Evolutionary conservation across 139 green algal genomes (phyloP), one percentile per base, ranked within the genome.

Genomic region (Chlamydomonas schloesseri): DNA sequence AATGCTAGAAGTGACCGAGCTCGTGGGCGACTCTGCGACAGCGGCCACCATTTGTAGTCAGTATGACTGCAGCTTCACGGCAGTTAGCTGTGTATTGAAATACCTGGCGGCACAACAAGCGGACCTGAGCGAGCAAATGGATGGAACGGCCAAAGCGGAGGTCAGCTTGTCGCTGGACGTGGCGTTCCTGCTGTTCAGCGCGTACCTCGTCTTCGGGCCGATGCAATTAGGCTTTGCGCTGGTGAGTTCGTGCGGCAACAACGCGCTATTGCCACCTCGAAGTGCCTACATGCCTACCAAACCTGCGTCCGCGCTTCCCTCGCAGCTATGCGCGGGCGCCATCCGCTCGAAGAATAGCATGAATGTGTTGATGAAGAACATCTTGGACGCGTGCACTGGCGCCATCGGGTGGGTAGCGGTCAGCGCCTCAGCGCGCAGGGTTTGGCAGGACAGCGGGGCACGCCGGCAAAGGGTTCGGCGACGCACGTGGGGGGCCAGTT

Each of bases 361-460:
- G 90, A 97, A 97, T 90, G 96, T 97, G 78, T 87, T 97, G 60
- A 88, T 97, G 42, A 94, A 96, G 81, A 97, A 95, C 84, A 89
- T 97, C 0, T 80, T 97, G 46, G 95, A 97, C 86, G 94, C 92
- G 0, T 91, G 87, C 67, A 87, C 91, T 8, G 92, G 90, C 71
- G 89, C 91, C n/a, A 67, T 97, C 46, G 91, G 73, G 53, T 50
- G 42, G 8, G 42, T n/a, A n/a, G 42, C 42, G 42, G 42, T 50
- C 42, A 50, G 42, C n/a, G n/a, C n/a, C n/a, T n/a, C n/a, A n/a
- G n/a, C n/a, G n/a, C n/a, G n/a, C n/a, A n/a, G n/a, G n/a, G n/a
- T n/a, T n/a, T n/a, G n/a, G n/a, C n/a, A n/a, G n/a, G n/a, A n/a
- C n/a, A n/a, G n/a, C n/a, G n/a, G n/a, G n/a, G n/a, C n/a, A n/a